phyloP scores from a whole-genome alignment of 163 green algal species.

The Scenedesmus sp. region DNA sequence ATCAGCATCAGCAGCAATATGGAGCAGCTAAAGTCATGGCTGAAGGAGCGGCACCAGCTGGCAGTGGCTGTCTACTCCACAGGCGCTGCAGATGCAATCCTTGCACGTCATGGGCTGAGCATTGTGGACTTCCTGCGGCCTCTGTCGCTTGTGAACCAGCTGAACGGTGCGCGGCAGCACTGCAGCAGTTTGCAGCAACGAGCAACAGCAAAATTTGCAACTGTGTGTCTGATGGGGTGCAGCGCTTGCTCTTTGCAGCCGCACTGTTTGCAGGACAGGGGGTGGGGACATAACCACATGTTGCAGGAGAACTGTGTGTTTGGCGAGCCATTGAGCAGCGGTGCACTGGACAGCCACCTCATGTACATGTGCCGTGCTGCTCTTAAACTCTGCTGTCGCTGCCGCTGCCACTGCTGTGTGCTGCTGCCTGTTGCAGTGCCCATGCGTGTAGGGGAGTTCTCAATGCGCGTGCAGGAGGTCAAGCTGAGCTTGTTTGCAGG shows the following conservation, averaged over 20 bases:
- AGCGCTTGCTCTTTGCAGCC: too few species aligned
- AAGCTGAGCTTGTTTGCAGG: constrained; percentile 78
- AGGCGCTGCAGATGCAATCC: constrained; percentile 71
- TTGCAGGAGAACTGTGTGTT: too few species aligned
- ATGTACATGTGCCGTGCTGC: neutral
- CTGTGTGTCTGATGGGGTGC: too few species aligned
- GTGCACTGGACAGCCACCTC: neutral
- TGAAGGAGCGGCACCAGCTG: constrained; percentile 66
- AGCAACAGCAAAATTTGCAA: too few species aligned
- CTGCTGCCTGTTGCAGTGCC: constrained; percentile 71
- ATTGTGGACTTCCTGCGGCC: constrained; percentile 89
- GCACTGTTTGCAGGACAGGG: too few species aligned
- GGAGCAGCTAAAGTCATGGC: constrained; percentile 45
- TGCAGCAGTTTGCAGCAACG: too few species aligned
- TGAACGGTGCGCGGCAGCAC: constrained; percentile 77
- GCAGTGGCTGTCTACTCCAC: constrained; percentile 81
- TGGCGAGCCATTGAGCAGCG: too few species aligned
- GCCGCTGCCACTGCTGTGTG: too few species aligned
- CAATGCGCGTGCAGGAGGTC: constrained; percentile 80
- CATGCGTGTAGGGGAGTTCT: constrained; percentile 82
- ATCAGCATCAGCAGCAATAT: constrained; percentile 4
- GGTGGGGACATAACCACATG: too few species aligned
- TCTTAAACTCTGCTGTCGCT: neutral
- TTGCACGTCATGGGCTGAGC: constrained; percentile 75
- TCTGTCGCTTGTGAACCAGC: constrained; percentile 74